Conservation (phyloP, 306 rosid species). For the Dalbergia oliveri region DNA sequence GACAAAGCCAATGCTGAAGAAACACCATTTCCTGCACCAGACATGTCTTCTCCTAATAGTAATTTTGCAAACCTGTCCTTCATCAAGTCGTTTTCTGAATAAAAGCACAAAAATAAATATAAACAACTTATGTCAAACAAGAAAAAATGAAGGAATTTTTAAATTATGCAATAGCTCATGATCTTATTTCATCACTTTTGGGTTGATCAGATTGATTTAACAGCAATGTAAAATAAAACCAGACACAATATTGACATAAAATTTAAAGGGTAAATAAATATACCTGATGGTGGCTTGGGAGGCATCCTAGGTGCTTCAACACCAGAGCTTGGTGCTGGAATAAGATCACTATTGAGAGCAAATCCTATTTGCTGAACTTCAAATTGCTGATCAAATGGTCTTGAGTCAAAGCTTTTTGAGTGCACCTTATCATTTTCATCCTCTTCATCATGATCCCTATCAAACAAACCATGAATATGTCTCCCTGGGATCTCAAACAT, state of each 20-base stretch:
- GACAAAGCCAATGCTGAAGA: constrained; percentile 96
- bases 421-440: constrained; percentile 34
- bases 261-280: not conserved
- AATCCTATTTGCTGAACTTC: constrained; percentile 44
- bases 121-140: not conserved
- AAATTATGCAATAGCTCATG: not conserved
- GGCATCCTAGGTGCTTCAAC: constrained; percentile 38
- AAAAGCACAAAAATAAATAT: constrained; percentile 1
- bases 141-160: not conserved
- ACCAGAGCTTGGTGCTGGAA: constrained; percentile 42
- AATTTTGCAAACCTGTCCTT: constrained; percentile 89
- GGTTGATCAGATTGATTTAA: constrained; percentile 34
- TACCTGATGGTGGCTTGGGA: constrained; percentile 61
- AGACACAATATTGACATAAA: constrained; percentile 6
- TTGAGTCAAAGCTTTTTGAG: constrained; percentile 48
- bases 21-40: constrained; percentile 98
- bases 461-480: constrained; percentile 64
- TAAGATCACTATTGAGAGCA: constrained; percentile 22
- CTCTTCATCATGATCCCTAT: constrained; percentile 50
- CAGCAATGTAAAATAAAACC: constrained; percentile 4
- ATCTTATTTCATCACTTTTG: not conserved
- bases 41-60: constrained; percentile 97
- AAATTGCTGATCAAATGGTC: not conserved
- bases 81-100: constrained; percentile 75
- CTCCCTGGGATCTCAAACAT: constrained; percentile 74